Evolutionary conservation across 495 filamentous ascomycete genomes (phyloP), one percentile per base, ranked within the genome.

Genomic region (Tetracladium marchalianum): DNA sequence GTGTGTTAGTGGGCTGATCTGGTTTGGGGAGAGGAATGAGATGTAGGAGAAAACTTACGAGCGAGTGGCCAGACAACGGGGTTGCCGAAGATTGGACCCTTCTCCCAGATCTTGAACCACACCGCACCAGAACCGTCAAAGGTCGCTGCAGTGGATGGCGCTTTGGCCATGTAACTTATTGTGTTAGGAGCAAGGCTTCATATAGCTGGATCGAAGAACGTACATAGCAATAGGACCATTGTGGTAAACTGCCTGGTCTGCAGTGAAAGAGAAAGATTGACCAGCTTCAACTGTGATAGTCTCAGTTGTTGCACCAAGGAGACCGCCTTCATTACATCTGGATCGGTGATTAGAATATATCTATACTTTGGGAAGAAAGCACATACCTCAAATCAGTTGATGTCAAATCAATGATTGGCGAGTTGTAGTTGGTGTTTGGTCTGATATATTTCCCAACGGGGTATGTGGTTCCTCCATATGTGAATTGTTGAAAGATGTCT

Each of bases 241-340:
- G 55, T 80, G 76, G 55, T 79, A 80, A 10, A 78, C 75, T 6
- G 76, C 66, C 2, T 56, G 55, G 49, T 75, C 73, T 0, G 65
- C 57, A n/a, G 58, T 66, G 52, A 75, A 77, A 4, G 69, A 70
- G 48, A 79, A 69, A 1, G 63, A 57, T 31, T 73, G 68, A 1
- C 77, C 76, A 4, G 77, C 71, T 46, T 67, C 66, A 32, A 75
- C 52, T 10, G 65, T 59, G 10, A 71, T 57, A 1, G 67, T 75
- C n/a, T 60, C 57, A 0, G 75, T 77, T 49, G 52, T 63, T 13
- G 56, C 54, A 5, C 72, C 69, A 9, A 57, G 57, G 7, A 50
- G 60, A 31, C 72, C 75, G 46, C 73, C 75, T n/a, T 69, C 70
- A 39, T 80, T 81, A 64, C 76, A 81, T 5, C 75, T 65, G 31